Evolutionary conservation across 2,329 filamentous ascomycete genomes (phyloP).

Genomic region (Trichoderma koningiopsis): DNA sequence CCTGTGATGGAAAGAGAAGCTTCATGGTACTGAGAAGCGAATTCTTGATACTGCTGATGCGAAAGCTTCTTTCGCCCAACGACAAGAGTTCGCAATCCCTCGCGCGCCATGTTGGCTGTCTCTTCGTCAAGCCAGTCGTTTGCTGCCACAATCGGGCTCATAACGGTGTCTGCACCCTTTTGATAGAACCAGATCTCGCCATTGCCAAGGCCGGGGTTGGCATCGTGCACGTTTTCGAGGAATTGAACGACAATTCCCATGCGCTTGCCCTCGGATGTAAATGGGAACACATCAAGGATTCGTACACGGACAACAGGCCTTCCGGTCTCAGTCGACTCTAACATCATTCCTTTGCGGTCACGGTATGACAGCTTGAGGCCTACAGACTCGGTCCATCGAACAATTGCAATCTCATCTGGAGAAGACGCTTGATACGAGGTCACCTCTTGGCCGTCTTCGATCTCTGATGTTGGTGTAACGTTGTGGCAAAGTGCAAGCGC

Average conservation of each 20-base stretch:
- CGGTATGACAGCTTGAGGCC: conserved; percentile 82
- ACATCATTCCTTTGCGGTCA: conserved; percentile 81
- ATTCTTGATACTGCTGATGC: conserved; percentile 75
- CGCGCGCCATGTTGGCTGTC: conserved; percentile 98
- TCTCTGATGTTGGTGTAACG: conserved; percentile 81
- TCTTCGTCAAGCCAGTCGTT: conserved; percentile 99
- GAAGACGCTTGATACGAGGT: conserved; percentile 96
- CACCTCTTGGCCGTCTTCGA: conserved; percentile 72
- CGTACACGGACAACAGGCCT: conserved; percentile 78
- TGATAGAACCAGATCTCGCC: conserved; percentile 98
- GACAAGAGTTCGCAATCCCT: conserved; percentile 90
- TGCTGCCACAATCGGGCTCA: conserved; percentile 90
- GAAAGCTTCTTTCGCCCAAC: conserved; percentile 91
- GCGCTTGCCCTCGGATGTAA: conserved; percentile 95
- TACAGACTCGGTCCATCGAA: conserved; percentile 91
- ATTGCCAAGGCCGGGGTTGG: conserved; percentile 53
- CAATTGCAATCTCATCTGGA: conserved; percentile 96
- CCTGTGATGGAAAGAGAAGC: conserved; percentile 79
- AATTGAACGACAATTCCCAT: conserved; percentile 98
- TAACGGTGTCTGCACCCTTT: conserved; percentile 97
- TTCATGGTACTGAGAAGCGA: conserved; percentile 72
- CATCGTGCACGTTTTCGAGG: conserved; percentile 55
- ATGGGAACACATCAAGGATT: conserved; percentile 93
- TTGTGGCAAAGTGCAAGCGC: conserved; percentile 95
- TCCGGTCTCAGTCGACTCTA: conserved; percentile 75